Conservation (phyloP, 345 rosid species). For the Nephelium lappaceum region DNA sequence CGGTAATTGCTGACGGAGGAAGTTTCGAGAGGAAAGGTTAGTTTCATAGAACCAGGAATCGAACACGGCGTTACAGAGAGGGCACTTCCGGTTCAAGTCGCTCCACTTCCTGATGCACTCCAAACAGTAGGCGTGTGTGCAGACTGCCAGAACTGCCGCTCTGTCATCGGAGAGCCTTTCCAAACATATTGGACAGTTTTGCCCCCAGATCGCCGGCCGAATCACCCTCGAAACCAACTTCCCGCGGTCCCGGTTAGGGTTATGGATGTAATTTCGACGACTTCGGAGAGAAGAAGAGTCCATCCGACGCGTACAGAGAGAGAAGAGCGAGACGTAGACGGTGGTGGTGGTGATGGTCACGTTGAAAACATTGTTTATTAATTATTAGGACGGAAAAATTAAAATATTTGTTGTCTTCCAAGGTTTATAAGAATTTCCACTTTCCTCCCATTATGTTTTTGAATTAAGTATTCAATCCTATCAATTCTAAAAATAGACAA, state of each 20-base stretch:
- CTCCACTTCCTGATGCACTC: conserved; percentile 67
- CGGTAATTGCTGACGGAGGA: conserved; percentile 42
- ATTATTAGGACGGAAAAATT: no score
- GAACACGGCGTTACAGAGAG: conserved; percentile 70
- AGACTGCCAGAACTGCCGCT: conserved; percentile 54
- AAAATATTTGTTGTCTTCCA: no score
- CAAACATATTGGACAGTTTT: conserved; percentile 68
- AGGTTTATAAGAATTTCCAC: no score
- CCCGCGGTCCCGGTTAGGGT: conserved; percentile 24
- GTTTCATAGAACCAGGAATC: conserved; percentile 56
- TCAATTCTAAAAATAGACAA: no score
- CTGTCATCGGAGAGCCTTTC: conserved; percentile 37
- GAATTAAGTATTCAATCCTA: no score
- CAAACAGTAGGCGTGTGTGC: conserved; percentile 64
- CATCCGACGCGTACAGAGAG: not conserved
- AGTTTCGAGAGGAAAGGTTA: conserved; percentile 37
- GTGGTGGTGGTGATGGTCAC: no score
- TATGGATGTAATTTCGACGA: not conserved
- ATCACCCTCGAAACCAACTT: conserved; percentile 38
- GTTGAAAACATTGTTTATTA: no score
- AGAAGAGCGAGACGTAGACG: no score
- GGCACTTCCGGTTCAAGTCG: conserved; percentile 61
- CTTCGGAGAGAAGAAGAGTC: conserved; percentile 10
- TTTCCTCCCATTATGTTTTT: no score
- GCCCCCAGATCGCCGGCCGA: conserved; percentile 42